These are phyloP conservation scores for Cladorrhinum samala DNA, from an alignment of 495 filamentous ascomycete species.

Conservation along the genomic window DNA sequence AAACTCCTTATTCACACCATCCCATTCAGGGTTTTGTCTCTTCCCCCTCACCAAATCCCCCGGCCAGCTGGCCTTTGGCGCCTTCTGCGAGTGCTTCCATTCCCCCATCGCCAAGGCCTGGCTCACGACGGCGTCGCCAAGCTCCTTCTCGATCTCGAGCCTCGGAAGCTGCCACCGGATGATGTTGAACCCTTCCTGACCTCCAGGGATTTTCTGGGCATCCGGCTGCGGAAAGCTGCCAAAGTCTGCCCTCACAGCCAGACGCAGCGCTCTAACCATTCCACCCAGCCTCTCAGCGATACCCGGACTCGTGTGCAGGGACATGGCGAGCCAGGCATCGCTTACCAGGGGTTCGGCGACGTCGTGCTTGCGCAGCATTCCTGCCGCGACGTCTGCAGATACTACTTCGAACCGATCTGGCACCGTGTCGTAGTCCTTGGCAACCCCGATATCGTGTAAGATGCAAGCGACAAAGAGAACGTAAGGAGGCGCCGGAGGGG, in stretches of 20 bases:
- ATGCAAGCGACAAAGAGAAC: constrained; percentile 37
- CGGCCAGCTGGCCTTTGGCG: constrained; percentile 33
- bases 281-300: constrained; percentile 41
- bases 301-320: constrained; percentile 37
- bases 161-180: constrained; percentile 30
- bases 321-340: constrained; percentile 43
- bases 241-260: constrained; percentile 39
- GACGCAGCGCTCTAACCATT: constrained; percentile 29
- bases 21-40: constrained; percentile 26
- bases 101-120: constrained; percentile 35
- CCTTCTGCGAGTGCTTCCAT: constrained; percentile 37
- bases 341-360: constrained; percentile 24
- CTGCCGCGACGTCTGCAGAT: constrained; percentile 37
- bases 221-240: constrained; percentile 17
- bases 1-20: constrained; percentile 39
- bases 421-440: constrained; percentile 25
- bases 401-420: constrained; percentile 44
- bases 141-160: constrained; percentile 38
- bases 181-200: constrained; percentile 5
- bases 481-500: constrained; percentile 13
- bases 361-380: constrained; percentile 23
- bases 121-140: constrained; percentile 40
- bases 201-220: neutral
- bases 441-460: constrained; percentile 42
- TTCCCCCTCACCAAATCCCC: constrained; percentile 27